Evolutionary conservation across 371 early-diverging fungal species (phyloP).

Genomic region (Rhizopus arrhizus): DNA sequence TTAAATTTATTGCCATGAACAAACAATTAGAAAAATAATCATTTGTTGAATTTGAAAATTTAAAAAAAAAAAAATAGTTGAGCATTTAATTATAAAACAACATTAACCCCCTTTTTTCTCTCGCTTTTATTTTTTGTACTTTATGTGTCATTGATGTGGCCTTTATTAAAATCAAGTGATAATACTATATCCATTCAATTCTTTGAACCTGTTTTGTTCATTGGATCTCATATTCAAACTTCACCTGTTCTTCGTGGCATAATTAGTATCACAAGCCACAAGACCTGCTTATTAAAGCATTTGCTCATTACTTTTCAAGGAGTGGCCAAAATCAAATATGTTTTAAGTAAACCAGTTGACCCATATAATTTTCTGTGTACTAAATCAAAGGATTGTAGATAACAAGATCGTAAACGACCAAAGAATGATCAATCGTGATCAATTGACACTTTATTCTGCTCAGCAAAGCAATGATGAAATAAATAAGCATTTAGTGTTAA

Average conservation of each 20-base stretch:
- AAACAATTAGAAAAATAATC: no score
- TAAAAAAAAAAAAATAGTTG: no score
- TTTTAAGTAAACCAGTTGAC: not conserved
- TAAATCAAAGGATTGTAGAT: not conserved
- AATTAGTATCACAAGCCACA: not conserved
- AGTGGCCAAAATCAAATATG: not conserved
- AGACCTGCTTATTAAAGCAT: not conserved
- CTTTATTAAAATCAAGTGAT: not conserved
- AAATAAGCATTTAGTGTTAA: not conserved
- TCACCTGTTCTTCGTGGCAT: slow-evolving; percentile 30
- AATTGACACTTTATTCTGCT: not conserved
- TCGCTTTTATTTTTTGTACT: no score
- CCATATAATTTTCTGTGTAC: no score
- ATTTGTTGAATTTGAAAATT: no score
- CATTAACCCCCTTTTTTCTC: no score
- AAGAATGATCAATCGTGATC: not conserved
- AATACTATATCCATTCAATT: slow-evolving; percentile 17
- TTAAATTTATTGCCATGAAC: no score
- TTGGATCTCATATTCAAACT: slow-evolving; percentile 17
- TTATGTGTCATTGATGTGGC: not conserved
- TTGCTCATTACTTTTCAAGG: not conserved
- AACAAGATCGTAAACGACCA: not conserved
- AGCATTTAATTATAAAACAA: no score
- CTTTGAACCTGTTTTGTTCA: slow-evolving; percentile 32
- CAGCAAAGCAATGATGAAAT: not conserved